Evolutionary conservation across 1,139 yeast genomes (phyloP), one percentile per base, ranked within the genome.

Genomic region (Dujonia santamariae): DNA sequence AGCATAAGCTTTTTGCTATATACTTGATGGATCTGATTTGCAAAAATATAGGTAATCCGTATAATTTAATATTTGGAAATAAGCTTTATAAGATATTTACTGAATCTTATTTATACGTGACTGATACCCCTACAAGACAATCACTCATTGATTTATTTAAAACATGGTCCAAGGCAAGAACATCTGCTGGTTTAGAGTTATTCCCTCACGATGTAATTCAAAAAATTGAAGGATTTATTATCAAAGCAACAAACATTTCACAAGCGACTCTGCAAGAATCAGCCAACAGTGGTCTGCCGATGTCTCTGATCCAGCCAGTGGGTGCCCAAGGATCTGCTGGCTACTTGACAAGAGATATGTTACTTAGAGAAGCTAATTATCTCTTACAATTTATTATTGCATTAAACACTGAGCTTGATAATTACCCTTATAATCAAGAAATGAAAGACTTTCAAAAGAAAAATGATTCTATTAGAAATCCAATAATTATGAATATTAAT

Each of bases 41-140:
- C 45, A 68, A 68, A 44, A 66, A 59, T 46, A 54, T 67, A 28
- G 73, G 74, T 11, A 65, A 61, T 38, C 75, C 75, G 4, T 69
- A 67, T 47, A 66, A 64, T 42, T 43, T 63, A 27, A 45, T 67
- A 30, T 66, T 68, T 44, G 61, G 64, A 23, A 42, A 50, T 21
- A 56, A 58, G 37, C 45, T 69, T 32, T 64, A 55, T 48, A 52
- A 53, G 35, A 47, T 56, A 21, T 69, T 64, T 48, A 59, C 67
- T 7, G 67, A 63, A 29, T 56, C 68, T 2, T 69, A 67, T 43
- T 47, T 61, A 29, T 52, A 63, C 27, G 71, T 67, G 13, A 57
- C 67, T 18, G 72, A 67, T 41, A 60, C 64, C 2, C 50, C 55
- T 4, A 64, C 71, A 11, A 51, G 64, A 45, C 67, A 62, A 44